Percentiles rank a stretch among this genome's conserved stretches.
These are phyloP conservation scores for Microsporum audouinii DNA, from an alignment of 2,329 filamentous ascomycete genomes.

Conservation along the genomic window DNA sequence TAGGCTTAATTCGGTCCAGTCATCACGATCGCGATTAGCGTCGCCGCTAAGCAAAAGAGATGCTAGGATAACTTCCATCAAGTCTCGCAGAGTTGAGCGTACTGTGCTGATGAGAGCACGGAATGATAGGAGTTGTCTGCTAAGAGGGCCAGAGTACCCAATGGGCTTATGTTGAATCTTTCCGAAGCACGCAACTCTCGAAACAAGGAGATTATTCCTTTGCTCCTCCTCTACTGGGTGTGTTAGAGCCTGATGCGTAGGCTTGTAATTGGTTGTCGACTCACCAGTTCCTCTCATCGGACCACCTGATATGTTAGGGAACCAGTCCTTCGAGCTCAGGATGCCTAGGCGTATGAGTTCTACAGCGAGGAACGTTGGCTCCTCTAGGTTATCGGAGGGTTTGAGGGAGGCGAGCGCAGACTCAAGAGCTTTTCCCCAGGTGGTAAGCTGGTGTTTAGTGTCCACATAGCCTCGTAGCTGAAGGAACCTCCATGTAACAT, in stretches of 20 bases:
- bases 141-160: slow-evolving; percentile 89
- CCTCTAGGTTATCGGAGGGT: slow-evolving; percentile 51
- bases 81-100: slow-evolving; percentile 64
- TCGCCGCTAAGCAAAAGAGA: slow-evolving; percentile 74
- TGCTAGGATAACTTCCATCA: slow-evolving; percentile 70
- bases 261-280: background rate
- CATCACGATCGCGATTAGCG: slow-evolving; percentile 56
- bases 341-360: slow-evolving; percentile 73
- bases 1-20: slow-evolving; percentile 58
- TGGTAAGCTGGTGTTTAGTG: slow-evolving; percentile 63
- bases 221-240: slow-evolving; percentile 56
- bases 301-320: slow-evolving; percentile 45
- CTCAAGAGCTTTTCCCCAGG: slow-evolving; percentile 71
- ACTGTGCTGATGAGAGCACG: slow-evolving; percentile 72
- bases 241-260: background rate
- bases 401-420: slow-evolving; percentile 54
- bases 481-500: slow-evolving; percentile 78
- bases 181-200: slow-evolving; percentile 71
- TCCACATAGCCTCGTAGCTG: slow-evolving; percentile 80
- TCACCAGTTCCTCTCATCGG: slow-evolving; percentile 47
- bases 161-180: slow-evolving; percentile 72
- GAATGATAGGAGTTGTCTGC: slow-evolving; percentile 77
- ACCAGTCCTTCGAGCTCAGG: slow-evolving; percentile 60
- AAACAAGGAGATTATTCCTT: slow-evolving; percentile 66
- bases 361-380: slow-evolving; percentile 69